Conservation (phyloP, 352 stramenopile species). For the Phytopythium boreale region DNA sequence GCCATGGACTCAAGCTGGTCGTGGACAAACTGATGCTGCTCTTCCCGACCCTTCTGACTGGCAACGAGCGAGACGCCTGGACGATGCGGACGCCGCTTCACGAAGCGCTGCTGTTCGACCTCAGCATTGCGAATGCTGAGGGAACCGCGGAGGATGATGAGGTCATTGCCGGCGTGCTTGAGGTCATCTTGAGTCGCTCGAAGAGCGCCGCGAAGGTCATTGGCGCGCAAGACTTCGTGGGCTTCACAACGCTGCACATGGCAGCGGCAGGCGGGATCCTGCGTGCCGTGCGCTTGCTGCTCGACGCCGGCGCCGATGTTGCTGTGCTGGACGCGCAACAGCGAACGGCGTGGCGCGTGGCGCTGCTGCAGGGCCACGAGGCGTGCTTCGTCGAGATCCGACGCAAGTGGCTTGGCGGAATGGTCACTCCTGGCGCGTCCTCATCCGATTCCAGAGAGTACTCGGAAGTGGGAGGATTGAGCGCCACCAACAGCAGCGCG, state of each 20-base stretch:
- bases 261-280: conserved; percentile 47
- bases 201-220: conserved; percentile 26
- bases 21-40: conserved; percentile 52
- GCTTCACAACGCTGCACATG: conserved; percentile 56
- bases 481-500: conserved; percentile 5
- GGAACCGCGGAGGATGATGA: conserved; percentile 21
- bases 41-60: conserved; percentile 36
- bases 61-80: conserved; percentile 40
- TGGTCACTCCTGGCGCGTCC: conserved; percentile 1
- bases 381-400: conserved; percentile 63
- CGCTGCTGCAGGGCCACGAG: conserved; percentile 46
- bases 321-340: conserved; percentile 32
- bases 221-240: conserved; percentile 50
- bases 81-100: conserved; percentile 44
- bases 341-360: conserved; percentile 60
- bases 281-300: conserved; percentile 28
- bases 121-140: neutral
- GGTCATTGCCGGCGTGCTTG: conserved; percentile 22
- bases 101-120: conserved; percentile 31
- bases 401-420: conserved; percentile 45
- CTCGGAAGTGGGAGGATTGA: conserved; percentile 2
- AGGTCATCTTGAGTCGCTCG: conserved; percentile 22
- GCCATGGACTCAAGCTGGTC: conserved; percentile 30
- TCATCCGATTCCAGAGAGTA: neutral
- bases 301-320: conserved; percentile 50